A percentile compares a stretch with the other conserved stretches of the same genome.
Conservation (phyloP, 805 yeast species). For the Candida bentonensis region DNA sequence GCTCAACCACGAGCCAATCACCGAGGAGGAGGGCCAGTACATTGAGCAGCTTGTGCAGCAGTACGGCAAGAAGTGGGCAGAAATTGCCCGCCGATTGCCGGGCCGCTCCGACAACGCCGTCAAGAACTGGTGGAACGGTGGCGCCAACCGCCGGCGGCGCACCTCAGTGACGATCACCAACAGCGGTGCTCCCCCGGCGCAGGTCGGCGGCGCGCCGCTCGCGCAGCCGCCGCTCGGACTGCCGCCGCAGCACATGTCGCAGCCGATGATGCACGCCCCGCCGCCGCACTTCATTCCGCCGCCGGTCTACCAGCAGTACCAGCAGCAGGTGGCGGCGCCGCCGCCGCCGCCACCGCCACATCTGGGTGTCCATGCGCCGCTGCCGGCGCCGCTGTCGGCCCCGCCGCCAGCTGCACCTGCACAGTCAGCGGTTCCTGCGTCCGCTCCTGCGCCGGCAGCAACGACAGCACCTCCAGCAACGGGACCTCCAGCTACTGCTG, state of each 20-base stretch:
- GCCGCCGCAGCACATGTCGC: neutral
- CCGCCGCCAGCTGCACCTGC: too few relatives aligned
- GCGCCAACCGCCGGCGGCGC: conserved; percentile 62
- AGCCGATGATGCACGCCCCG: neutral
- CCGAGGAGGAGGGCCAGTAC: conserved; percentile 68
- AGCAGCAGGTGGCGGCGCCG: neutral
- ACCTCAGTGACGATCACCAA: neutral
- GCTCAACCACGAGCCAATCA: conserved; percentile 67
- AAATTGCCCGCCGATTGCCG: conserved; percentile 72
- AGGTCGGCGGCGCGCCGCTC: neutral
- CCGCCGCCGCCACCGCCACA: neutral
- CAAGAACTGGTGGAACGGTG: conserved; percentile 95
- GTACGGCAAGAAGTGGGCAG: conserved; percentile 89
- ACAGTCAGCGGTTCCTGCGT: too few relatives aligned
- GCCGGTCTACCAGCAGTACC: neutral
- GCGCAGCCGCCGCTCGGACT: neutral
- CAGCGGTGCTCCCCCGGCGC: neutral
- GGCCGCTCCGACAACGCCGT: conserved; percentile 87
- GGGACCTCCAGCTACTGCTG: too few relatives aligned
- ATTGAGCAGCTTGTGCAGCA: conserved; percentile 67
- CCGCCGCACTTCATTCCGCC: neutral
- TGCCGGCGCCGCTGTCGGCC: too few relatives aligned
- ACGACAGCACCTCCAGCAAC: too few relatives aligned
- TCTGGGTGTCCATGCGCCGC: neutral
- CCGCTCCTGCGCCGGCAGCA: too few relatives aligned